phyloP scores from a whole-genome alignment of 805 yeast species.

The Pichia phayaonensis region DNA sequence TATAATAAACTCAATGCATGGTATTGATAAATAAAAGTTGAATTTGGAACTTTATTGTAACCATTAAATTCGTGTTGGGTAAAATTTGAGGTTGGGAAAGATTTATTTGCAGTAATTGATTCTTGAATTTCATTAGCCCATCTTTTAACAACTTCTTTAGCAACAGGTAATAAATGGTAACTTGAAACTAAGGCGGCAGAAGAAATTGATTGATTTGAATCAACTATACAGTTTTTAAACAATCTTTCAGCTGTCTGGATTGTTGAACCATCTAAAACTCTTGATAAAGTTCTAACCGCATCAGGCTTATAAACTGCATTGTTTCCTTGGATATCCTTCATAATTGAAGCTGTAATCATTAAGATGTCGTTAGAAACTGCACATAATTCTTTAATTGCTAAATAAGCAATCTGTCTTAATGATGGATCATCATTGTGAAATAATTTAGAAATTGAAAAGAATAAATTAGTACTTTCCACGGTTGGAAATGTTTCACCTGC shows the following conservation, averaged over 20 bases:
- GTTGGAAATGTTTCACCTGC: constrained; percentile 83
- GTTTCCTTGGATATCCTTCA: constrained; percentile 94
- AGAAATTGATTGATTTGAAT: constrained; percentile 76
- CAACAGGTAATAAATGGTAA: constrained; percentile 81
- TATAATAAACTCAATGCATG: constrained; percentile 91
- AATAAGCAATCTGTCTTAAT: constrained; percentile 86
- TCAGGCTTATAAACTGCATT: constrained; percentile 84
- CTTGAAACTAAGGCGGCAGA: constrained; percentile 93
- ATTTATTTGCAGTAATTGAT: constrained; percentile 61
- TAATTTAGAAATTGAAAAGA: constrained; percentile 88
- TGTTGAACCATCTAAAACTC: constrained; percentile 84
- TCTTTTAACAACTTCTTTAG: constrained; percentile 86
- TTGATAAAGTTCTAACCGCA: constrained; percentile 85
- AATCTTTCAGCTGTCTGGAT: constrained; percentile 90
- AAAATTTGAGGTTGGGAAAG: constrained; percentile 41
- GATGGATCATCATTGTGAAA: constrained; percentile 87
- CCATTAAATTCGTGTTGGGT: constrained; percentile 52
- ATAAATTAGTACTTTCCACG: constrained; percentile 84
- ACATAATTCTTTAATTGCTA: constrained; percentile 88
- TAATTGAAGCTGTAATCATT: constrained; percentile 96
- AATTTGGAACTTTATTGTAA: constrained; percentile 47
- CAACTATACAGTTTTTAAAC: constrained; percentile 88
- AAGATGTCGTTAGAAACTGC: constrained; percentile 81
- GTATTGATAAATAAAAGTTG: constrained; percentile 83
- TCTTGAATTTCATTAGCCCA: constrained; percentile 94